Evolutionary conservation across 768 basidiomycete species (phyloP), one percentile per base, ranked within the genome.

Genomic region (Clavaria fumosa): DNA sequence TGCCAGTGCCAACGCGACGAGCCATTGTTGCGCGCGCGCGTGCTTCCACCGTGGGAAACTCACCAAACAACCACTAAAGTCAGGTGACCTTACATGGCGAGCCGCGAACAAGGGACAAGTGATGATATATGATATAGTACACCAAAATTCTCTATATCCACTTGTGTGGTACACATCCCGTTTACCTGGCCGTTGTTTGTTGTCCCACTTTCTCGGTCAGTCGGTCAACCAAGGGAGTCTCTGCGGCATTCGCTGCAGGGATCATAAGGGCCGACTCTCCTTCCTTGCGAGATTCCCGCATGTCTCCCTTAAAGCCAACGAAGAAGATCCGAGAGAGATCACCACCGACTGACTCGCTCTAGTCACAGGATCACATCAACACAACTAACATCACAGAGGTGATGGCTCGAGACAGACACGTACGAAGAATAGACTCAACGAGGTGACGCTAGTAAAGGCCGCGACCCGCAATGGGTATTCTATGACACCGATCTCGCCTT

Each of bases 271-370:
- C 74, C 33, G 66, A 69, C 23, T 66, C 66, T n/a, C 59, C 67
- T 37, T 80, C 77, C 44, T 69, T 74, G 45, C 66, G 64, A 12
- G 56, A 53, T 12, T 64, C 61, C 37, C 64, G 61, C 33, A 64
- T 61, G 45, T 84, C 79, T 28, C 85, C 86, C 52, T 75, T 80
- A 64, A 90, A 90, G 14, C 85, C 85, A 30, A 89, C 49, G 49
- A 76, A 90, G 50, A 79, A 90, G 24, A 89, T 55, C 18, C 78
- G 60, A 3, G 78, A 70, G 12, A 57, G 44, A 5, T 82, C 77
- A 19, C 67, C 77, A 4, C 79, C 81, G 3, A 63, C 64, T 2
- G 82, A 62, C 28, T 84, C 72, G 38, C 70, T 72, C 82, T 84
- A 44, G 19, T 39, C 20, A 14, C 31, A 12, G 20, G 5, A 27